These are phyloP conservation scores for Borovskyia barvae DNA, from an alignment of 208 protist species.

Conservation along the genomic window DNA sequence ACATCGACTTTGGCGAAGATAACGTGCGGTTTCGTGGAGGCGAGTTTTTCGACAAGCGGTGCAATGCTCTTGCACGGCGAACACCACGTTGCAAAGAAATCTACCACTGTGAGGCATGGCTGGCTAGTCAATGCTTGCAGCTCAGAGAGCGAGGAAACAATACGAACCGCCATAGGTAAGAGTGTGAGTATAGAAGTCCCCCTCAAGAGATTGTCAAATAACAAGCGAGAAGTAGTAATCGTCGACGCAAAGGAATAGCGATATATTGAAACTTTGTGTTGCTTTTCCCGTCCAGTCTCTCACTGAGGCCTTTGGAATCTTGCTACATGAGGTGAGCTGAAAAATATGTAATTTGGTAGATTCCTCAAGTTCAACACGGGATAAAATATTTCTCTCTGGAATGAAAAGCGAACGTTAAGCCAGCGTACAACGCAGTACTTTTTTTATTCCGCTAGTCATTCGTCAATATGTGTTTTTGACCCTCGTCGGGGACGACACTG, in stretches of 20 bases:
- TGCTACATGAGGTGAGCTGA: no score
- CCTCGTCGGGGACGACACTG: no score
- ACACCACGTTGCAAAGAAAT: conserved; percentile 80
- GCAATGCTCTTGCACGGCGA: conserved; percentile 60
- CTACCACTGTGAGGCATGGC: conserved; percentile 62
- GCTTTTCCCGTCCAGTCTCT: no score
- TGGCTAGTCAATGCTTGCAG: conserved; percentile 35
- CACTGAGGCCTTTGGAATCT: no score
- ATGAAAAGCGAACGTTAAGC: no score
- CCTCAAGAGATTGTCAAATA: conserved; percentile 7
- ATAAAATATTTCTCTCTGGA: no score
- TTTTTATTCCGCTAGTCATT: no score
- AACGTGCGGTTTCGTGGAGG: conserved; percentile 48
- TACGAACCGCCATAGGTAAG: conserved; percentile 33
- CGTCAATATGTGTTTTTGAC: no score
- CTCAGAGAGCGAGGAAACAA: conserved; percentile 36
- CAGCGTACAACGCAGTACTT: no score
- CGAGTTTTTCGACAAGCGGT: conserved; percentile 51
- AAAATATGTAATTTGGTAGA: no score
- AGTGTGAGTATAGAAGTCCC: neutral
- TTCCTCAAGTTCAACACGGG: no score
- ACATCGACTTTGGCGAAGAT: conserved; percentile 77
- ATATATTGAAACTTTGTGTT: no score
- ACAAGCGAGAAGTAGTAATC: conserved; percentile 7
- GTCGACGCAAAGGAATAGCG: neutral